Evolutionary conservation across 495 filamentous ascomycete genomes (phyloP).

Genomic region (Oidiodendron maius): DNA sequence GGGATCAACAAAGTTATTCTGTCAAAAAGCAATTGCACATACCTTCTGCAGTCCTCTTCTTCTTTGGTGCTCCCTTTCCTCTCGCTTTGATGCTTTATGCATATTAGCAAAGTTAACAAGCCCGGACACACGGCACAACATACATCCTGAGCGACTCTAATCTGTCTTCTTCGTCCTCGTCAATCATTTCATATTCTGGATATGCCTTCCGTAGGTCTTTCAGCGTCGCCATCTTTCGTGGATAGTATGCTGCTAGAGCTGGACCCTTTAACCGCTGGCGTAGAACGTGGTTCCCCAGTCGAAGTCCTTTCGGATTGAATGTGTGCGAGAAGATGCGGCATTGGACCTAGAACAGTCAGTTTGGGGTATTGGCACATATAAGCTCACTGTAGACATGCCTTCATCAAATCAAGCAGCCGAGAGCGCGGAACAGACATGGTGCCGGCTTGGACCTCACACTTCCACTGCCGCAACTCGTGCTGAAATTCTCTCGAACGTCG

Average conservation of each 20-base stretch:
- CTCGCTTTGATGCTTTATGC: slow-evolving; percentile 57
- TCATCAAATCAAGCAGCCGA: slow-evolving; percentile 71
- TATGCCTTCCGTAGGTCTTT: slow-evolving; percentile 62
- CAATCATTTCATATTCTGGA: slow-evolving; percentile 60
- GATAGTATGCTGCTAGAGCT: slow-evolving; percentile 78
- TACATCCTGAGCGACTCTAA: slow-evolving; percentile 68
- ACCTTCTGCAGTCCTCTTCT: slow-evolving; percentile 71
- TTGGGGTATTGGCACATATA: neutral
- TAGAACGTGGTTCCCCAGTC: slow-evolving; percentile 83
- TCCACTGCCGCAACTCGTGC: slow-evolving; percentile 3
- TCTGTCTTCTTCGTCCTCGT: slow-evolving; percentile 66
- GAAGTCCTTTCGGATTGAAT: slow-evolving; percentile 76
- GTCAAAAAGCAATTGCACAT: slow-evolving; percentile 19
- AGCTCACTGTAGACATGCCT: slow-evolving; percentile 43
- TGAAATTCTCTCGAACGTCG: slow-evolving; percentile 2
- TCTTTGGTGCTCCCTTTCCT: slow-evolving; percentile 89
- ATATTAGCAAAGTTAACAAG: slow-evolving; percentile 25
- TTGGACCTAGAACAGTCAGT: slow-evolving; percentile 55
- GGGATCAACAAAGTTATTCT: slow-evolving; percentile 5
- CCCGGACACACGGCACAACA: slow-evolving; percentile 12
- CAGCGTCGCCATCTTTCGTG: slow-evolving; percentile 61
- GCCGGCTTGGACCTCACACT: neutral
- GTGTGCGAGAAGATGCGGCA: slow-evolving; percentile 86
- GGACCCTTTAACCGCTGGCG: slow-evolving; percentile 79
- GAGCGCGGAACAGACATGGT: slow-evolving; percentile 67